Evolutionary conservation across 2,329 filamentous ascomycete species (phyloP), one percentile per base, ranked within the genome.

Genomic region (Microcyclospora pomicola): DNA sequence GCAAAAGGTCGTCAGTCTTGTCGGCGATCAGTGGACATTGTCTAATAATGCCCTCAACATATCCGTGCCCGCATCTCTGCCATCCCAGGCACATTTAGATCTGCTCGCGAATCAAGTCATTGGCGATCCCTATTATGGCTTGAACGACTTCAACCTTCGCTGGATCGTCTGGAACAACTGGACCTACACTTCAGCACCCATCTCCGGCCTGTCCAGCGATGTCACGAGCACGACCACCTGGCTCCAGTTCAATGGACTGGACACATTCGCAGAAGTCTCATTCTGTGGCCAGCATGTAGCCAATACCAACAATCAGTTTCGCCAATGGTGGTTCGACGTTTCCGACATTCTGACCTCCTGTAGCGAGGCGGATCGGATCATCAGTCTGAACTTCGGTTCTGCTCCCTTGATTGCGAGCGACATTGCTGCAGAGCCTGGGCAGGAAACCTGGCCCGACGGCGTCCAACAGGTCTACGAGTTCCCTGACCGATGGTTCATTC

Each of bases 201-300:
- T 77, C 2, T 32, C 53, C 7, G 60, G 55, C 14, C 46, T 73
- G 56, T 44, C 41, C 0, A 39, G 46, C 3, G 57, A 63, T 27
- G 52, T 51, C 2, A 60, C 49, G 5, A 56, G 56, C 6, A 73
- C 67, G 2, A 56, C 56, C 6, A 73, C 67, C 3, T 77, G 67
- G 61, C 63, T 78, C 1, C 59, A 76, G 0, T 78, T 78, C 56
- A 67, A 78, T 39, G 74, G 74, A 6, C 60, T 78, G 2, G 74
- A 79, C 44, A 78, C 74, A 0, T 77, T 75, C 46, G 62, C 72
- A 5, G 67, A 66, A 9, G 66, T 79, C 33, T 59, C 63, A 6
- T 60, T 78, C 28, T 78, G 74, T 44, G 67, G 64, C 0, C 52
- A 70, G 15, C 57, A 64, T 37, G 64, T 78, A 3, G 73, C 69